A percentile compares a stretch with the other conserved stretches of the same genome.
phyloP scores from a whole-genome alignment of 2,329 filamentous ascomycete genomes.

The Ramichloridium luteum region DNA sequence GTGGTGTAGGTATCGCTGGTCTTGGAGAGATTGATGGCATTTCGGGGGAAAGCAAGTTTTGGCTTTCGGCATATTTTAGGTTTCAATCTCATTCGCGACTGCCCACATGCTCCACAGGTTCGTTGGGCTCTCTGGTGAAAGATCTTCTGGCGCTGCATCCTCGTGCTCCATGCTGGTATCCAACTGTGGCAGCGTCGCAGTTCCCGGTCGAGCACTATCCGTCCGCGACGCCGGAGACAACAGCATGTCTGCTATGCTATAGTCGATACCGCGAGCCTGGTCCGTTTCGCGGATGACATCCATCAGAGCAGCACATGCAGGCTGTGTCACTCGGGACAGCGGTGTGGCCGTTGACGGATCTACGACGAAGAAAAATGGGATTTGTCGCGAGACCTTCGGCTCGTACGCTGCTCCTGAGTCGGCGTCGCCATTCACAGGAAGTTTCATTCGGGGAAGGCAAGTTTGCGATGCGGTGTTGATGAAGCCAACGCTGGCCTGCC shows the following conservation, averaged over 20 bases:
- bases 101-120: conserved; percentile 26
- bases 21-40: conserved; percentile 38
- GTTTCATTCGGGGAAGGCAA: too few species aligned
- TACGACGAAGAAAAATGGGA: conserved; percentile 14
- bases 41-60: too few species aligned
- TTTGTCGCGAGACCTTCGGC: too few species aligned
- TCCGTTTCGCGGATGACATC: too few species aligned
- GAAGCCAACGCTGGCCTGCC: conserved; percentile 17
- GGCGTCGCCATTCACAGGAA: conserved; percentile 2
- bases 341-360: conserved; percentile 5
- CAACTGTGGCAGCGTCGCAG: too few species aligned
- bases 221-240: too few species aligned
- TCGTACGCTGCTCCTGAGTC: neutral
- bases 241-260: too few species aligned
- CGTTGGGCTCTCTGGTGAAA: conserved; percentile 20
- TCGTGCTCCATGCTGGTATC: conserved; percentile 1
- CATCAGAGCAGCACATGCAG: conserved; percentile 10
- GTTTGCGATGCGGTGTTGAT: conserved; percentile 13
- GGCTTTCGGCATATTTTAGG: too few species aligned
- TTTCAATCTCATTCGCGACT: conserved; percentile 16
- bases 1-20: conserved; percentile 42
- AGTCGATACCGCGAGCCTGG: too few species aligned
- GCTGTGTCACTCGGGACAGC: conserved; percentile 9
- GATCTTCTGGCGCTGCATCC: neutral
- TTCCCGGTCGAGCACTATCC: too few species aligned